phyloP scores from a whole-genome alignment of 2,329 filamentous ascomycete species.

The Penicillium sp. region DNA sequence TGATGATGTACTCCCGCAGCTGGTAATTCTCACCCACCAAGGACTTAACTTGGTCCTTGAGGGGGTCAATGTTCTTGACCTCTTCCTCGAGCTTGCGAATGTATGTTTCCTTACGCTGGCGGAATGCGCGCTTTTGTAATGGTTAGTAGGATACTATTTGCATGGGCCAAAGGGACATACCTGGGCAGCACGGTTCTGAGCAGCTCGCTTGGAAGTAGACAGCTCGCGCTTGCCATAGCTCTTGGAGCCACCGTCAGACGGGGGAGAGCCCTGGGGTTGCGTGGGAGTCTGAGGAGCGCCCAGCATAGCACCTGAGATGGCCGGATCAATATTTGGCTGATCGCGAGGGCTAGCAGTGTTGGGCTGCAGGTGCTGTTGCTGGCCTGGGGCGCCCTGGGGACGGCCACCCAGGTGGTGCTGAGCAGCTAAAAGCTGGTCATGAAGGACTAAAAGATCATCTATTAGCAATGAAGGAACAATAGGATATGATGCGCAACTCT shows the following conservation, averaged over 20 bases:
- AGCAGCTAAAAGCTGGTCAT: conserved; percentile 60
- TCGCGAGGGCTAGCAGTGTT: conserved; percentile 46
- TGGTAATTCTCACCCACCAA: conserved; percentile 86
- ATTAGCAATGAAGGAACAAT: conserved; percentile 7
- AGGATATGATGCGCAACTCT: not conserved
- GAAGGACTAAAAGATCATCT: conserved; percentile 50
- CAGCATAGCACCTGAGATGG: conserved; percentile 56
- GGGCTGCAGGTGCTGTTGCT: conserved; percentile 42
- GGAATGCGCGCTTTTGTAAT: conserved; percentile 75
- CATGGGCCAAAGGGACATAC: conserved; percentile 53
- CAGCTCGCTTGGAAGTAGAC: conserved; percentile 92
- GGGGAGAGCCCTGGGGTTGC: conserved; percentile 27
- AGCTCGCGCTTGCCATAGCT: conserved; percentile 77
- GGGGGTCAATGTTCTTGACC: conserved; percentile 73
- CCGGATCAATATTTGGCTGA: conserved; percentile 59
- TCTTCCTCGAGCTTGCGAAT: conserved; percentile 97
- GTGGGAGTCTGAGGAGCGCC: conserved; percentile 38
- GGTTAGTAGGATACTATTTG: conserved; percentile 11
- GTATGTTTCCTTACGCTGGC: conserved; percentile 95
- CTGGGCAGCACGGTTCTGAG: conserved; percentile 95
- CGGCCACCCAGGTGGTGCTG: conserved; percentile 43
- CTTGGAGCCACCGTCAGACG: conserved; percentile 61
- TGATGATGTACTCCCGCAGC: conserved; percentile 87
- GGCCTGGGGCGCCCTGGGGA: conserved; percentile 44
- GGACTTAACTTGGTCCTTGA: conserved; percentile 76